A percentile compares a stretch with the other conserved stretches of the same genome.
Evolutionary conservation across 164 flowering plant species (phyloP).

Genomic region (Umbellularia californica): DNA sequence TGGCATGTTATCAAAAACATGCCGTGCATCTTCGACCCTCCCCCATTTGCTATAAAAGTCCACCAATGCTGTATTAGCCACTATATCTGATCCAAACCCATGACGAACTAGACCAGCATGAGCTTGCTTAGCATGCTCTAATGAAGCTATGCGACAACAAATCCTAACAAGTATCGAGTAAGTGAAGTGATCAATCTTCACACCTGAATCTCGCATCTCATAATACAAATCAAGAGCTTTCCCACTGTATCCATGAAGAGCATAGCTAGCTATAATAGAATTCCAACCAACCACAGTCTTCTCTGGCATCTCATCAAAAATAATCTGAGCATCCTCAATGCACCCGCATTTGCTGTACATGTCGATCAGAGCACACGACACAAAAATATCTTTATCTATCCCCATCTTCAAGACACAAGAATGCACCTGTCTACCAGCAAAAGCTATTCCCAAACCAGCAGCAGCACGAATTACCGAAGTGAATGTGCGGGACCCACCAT

Average conservation of each 20-base stretch:
- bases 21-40: constrained; percentile 51
- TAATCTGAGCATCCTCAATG: constrained; percentile 49
- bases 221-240: constrained; percentile 46
- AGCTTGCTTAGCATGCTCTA: constrained; percentile 63
- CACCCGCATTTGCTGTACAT: constrained; percentile 67
- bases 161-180: constrained; percentile 48
- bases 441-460: constrained; percentile 35
- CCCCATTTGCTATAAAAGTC: constrained; percentile 78
- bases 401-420: constrained; percentile 50
- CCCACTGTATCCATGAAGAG: constrained; percentile 60
- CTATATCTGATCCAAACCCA: constrained; percentile 55
- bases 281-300: constrained; percentile 71
- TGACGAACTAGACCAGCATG: constrained; percentile 56
- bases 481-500: constrained; percentile 35
- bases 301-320: constrained; percentile 56
- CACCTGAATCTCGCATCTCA: constrained; percentile 63
- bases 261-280: constrained; percentile 59
- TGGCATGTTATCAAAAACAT: constrained; percentile 57
- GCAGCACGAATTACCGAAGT: constrained; percentile 44
- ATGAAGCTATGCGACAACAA: constrained; percentile 50
- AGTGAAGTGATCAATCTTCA: constrained; percentile 57
- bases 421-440: constrained; percentile 49
- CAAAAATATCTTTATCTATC: constrained; percentile 31
- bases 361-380: constrained; percentile 52
- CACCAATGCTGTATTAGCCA: constrained; percentile 56